phyloP scores from a whole-genome alignment of 2,329 filamentous ascomycete species.

The Didymella keratinophila region DNA sequence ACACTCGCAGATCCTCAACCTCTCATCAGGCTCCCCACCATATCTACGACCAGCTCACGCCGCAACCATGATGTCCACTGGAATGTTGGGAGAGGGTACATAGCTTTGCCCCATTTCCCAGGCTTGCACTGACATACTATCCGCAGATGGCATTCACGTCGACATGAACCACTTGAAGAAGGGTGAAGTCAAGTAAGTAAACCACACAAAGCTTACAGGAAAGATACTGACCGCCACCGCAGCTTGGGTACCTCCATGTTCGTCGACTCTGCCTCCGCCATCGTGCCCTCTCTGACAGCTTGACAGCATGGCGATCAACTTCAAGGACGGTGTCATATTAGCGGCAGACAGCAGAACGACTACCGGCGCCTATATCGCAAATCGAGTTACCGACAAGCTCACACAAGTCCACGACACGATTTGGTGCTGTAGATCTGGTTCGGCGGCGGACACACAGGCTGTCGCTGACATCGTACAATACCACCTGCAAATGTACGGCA shows the following conservation, averaged over 20 bases:
- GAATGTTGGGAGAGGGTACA: conserved; percentile 51
- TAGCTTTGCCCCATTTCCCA: conserved; percentile 14
- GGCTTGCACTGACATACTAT: conserved; percentile 37
- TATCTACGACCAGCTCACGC: conserved; percentile 11
- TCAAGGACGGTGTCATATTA: conserved; percentile 98
- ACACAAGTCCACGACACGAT: conserved; percentile 98
- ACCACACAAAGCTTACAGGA: neutral
- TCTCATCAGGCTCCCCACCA: neutral
- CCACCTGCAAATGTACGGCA: conserved; percentile 90
- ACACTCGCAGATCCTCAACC: conserved; percentile 8
- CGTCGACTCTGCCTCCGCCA: conserved; percentile 48
- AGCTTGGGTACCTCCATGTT: conserved; percentile 98
- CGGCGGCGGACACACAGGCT: conserved; percentile 95
- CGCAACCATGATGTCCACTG: conserved; percentile 44
- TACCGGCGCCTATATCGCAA: conserved; percentile 97
- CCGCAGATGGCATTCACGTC: conserved; percentile 94
- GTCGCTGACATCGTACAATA: conserved; percentile 98
- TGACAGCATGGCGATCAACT: conserved; percentile 94
- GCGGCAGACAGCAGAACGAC: conserved; percentile 97
- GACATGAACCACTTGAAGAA: conserved; percentile 99
- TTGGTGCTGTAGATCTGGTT: conserved; percentile 98
- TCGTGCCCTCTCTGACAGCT: conserved; percentile 34
- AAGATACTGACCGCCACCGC: conserved; percentile 35
- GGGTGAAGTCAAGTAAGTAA: conserved; percentile 93
- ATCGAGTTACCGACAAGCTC: conserved; percentile 98